Conservation (phyloP, 129 eudicot genomes). For the Logfia minima region DNA sequence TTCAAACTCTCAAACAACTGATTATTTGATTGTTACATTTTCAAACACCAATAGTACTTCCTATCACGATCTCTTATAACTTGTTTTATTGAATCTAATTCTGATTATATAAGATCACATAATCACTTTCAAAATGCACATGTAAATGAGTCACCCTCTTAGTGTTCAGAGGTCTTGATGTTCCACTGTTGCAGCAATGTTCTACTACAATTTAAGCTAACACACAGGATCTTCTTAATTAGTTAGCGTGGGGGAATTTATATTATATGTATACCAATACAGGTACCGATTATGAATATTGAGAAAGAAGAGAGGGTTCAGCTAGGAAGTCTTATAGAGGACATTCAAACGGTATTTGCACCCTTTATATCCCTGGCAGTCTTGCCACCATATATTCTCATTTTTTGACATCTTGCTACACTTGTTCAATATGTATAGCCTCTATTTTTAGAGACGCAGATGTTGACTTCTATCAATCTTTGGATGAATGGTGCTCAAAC, state of each 20-base stretch:
- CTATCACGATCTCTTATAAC: neutral
- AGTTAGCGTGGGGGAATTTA: neutral
- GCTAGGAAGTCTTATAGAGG: slow-evolving; percentile 60
- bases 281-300: slow-evolving; percentile 77
- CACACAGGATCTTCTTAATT: neutral
- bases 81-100: no score
- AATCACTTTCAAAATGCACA: neutral
- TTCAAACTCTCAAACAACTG: neutral
- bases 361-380: slow-evolving; percentile 9
- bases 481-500: slow-evolving; percentile 81
- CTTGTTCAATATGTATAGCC: slow-evolving; percentile 51
- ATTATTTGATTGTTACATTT: no score
- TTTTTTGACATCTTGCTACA: slow-evolving; percentile 9
- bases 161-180: neutral
- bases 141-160: neutral
- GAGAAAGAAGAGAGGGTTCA: slow-evolving; percentile 77
- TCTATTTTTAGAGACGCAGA: slow-evolving; percentile 57
- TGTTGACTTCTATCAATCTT: slow-evolving; percentile 65
- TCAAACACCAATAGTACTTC: neutral
- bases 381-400: neutral
- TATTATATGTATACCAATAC: slow-evolving; percentile 28
- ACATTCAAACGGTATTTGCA: slow-evolving; percentile 59
- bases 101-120: neutral
- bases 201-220: neutral
- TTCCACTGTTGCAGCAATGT: neutral